Base-by-base conservation (phyloP, 169 alveolate genomes). In the Cryptosporidium meleagridis region DNA sequence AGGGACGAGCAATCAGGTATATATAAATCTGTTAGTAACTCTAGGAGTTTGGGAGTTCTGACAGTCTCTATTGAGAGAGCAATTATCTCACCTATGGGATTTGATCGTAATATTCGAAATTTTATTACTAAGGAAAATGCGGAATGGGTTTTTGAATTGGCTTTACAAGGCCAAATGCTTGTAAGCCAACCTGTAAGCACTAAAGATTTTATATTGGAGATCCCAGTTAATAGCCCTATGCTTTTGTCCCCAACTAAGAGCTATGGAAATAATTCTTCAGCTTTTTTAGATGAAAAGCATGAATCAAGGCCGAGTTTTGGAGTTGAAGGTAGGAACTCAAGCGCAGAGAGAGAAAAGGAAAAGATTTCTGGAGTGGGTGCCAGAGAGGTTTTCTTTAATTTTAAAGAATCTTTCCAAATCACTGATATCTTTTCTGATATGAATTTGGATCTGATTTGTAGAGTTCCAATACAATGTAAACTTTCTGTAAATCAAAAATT, bases 31-130 rank as follows among this genome's bases (percentile, higher is more conserved):
- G 69, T 29, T 29, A 23, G 23, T 1, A 33, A 65, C 12, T 58
- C 80, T 12, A 62, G 23, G 14, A 80, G 45, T 31, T 29, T 80
- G n/a, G 89, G 89, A 21, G 51, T 80, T 62, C 14, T 80, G 21
- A 80, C 75, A 2, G 31, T 80, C 26, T 59, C 8, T 45, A 51
- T 80, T 23, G 51, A 65, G 16, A 26, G 89, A n/a, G 89, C 89
- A 41, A 80, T 80, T 26, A 44, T 80, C 21, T 80, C 89, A 9
- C 89, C 89, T 37, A 80, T 80, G 89, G 89, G 89, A 2, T 80
- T 80, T 80, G 39, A 59, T 26, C 55, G 75, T 9, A 62, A 62
- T 62, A 48, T 80, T 12, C 65, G 75, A 18, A 80, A 80, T 41
- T 80, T 80, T 44, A 37, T 80, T 41, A 29, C 21, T 12, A 80